A percentile compares a stretch with the other conserved stretches of the same genome.
phyloP scores from a whole-genome alignment of 2,329 filamentous ascomycete genomes.

The Zasmidium citrigriseum region DNA sequence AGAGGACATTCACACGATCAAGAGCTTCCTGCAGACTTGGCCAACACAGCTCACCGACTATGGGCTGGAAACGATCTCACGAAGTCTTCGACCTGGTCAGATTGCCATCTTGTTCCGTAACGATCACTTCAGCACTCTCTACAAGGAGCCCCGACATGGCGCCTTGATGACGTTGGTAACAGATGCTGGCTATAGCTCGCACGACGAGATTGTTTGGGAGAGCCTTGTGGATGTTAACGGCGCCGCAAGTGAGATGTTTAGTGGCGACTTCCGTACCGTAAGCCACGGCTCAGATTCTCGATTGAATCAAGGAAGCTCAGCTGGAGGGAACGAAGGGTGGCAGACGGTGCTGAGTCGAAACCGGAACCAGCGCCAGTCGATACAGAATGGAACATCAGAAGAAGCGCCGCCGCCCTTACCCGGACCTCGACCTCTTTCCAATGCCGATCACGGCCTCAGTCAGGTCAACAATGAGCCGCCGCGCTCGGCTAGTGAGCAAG shows the following conservation, averaged over 20 bases:
- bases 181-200: slow-evolving; percentile 83
- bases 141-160: slow-evolving; percentile 77
- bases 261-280: slow-evolving; percentile 87
- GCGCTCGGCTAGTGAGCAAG: slow-evolving; percentile 65
- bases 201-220: slow-evolving; percentile 96
- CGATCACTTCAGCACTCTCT: slow-evolving; percentile 93
- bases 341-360: slow-evolving; percentile 51
- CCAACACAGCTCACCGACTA: slow-evolving; percentile 85
- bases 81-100: slow-evolving; percentile 71
- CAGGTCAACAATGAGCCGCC: slow-evolving; percentile 23
- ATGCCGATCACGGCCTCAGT: slow-evolving; percentile 5
- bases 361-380: slow-evolving; percentile 19
- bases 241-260: slow-evolving; percentile 77
- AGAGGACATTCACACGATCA: slow-evolving; percentile 81
- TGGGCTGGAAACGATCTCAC: slow-evolving; percentile 73
- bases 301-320: slow-evolving; percentile 25
- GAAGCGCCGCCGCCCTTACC: slow-evolving; percentile 26
- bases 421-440: slow-evolving; percentile 28
- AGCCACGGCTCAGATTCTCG: slow-evolving; percentile 54
- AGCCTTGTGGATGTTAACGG: slow-evolving; percentile 86
- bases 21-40: slow-evolving; percentile 74
- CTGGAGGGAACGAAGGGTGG: slow-evolving; percentile 51
- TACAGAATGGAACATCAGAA: slow-evolving; percentile 10
- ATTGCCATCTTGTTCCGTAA: slow-evolving; percentile 94
- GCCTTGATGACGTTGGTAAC: slow-evolving; percentile 84